These are phyloP conservation scores for Begonia masoniana DNA, from an alignment of 306 rosid genomes.

Conservation along the genomic window DNA sequence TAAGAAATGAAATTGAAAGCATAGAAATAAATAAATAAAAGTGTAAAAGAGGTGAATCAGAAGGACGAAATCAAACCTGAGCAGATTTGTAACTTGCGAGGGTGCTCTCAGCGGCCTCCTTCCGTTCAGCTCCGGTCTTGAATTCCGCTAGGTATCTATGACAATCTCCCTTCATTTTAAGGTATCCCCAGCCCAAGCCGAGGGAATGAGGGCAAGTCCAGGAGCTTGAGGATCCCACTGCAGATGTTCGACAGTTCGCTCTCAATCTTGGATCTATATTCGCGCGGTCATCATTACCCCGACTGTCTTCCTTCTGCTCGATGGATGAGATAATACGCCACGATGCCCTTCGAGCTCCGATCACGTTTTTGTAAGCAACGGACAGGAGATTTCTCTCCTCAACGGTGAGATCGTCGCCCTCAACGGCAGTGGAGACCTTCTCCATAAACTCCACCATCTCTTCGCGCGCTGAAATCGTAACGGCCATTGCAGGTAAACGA, in stretches of 20 bases:
- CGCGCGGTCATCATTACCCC: conserved; percentile 96
- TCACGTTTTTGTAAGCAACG: conserved; percentile 91
- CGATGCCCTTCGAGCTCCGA: conserved; percentile 84
- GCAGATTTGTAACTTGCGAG: conserved; percentile 93
- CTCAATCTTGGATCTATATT: conserved; percentile 97
- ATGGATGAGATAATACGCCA: conserved; percentile 98
- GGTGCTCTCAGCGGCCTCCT: conserved; percentile 98
- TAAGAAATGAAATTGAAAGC: neutral
- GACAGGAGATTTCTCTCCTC: conserved; percentile 96
- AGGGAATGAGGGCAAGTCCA: conserved; percentile 83
- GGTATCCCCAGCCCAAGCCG: conserved; percentile 80
- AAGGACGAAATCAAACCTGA: conserved; percentile 39
- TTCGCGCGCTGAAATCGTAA: conserved; percentile 70
- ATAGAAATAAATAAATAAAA: neutral
- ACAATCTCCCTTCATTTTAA: conserved; percentile 97
- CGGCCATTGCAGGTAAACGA: conserved; percentile 40
- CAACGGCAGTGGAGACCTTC: conserved; percentile 81
- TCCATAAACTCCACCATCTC: conserved; percentile 99
- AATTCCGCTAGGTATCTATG: conserved; percentile 97
- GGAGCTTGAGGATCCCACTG: conserved; percentile 90
- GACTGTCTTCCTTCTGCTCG: conserved; percentile 99
- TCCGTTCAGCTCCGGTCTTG: conserved; percentile 93
- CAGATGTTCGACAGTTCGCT: conserved; percentile 81
- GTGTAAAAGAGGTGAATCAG: neutral
- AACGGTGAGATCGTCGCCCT: conserved; percentile 77